Evolutionary conservation across 1,139 yeast genomes (phyloP).

Genomic region (Suhomyces bokatorum): DNA sequence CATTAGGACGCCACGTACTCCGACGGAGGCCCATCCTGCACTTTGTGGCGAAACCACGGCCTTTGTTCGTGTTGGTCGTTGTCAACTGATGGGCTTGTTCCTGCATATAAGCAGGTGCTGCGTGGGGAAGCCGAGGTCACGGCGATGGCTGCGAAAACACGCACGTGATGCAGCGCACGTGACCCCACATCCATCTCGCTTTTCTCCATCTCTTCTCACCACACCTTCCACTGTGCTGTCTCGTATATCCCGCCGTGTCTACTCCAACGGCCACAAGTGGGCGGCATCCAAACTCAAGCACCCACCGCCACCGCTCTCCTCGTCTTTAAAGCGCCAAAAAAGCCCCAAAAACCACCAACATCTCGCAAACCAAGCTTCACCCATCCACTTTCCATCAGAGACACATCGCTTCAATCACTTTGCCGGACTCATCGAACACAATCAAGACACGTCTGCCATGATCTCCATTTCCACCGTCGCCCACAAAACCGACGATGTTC

Average conservation of each 20-base stretch:
- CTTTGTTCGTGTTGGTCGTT: too few relatives aligned
- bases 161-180: not conserved
- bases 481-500: slow-evolving; percentile 62
- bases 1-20: too few relatives aligned
- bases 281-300: not conserved
- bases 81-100: too few relatives aligned
- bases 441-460: slow-evolving; percentile 28
- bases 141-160: not conserved
- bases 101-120: too few relatives aligned
- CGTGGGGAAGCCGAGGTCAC: not conserved
- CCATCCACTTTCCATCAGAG: slow-evolving; percentile 15
- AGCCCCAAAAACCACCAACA: not conserved
- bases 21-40: too few relatives aligned
- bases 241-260: slow-evolving; percentile 1
- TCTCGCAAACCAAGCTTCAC: slow-evolving; percentile 16
- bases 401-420: slow-evolving; percentile 14
- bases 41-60: too few relatives aligned
- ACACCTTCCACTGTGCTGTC: slow-evolving; percentile 10
- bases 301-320: not conserved
- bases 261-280: slow-evolving; percentile 3
- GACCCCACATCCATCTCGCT: not conserved
- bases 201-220: not conserved
- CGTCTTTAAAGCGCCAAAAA: not conserved
- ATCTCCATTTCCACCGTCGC: slow-evolving; percentile 44
- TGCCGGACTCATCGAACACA: slow-evolving; percentile 17